Base-by-base conservation (phyloP, 352 stramenopile genomes). In the Globisporangium camurandrum region DNA sequence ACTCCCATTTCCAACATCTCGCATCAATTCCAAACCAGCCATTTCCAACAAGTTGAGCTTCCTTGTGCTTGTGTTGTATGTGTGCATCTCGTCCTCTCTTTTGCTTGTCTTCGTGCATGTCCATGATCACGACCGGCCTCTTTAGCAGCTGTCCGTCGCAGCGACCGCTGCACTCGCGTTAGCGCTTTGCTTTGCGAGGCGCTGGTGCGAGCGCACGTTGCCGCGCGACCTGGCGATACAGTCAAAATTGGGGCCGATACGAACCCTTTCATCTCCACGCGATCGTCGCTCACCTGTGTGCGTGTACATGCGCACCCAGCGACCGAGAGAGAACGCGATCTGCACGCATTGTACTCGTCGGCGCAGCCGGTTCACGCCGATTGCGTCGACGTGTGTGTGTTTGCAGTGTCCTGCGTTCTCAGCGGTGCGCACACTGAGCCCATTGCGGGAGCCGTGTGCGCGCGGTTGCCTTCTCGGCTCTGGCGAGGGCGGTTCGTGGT, bases 201-300 rank as follows among this genome's bases (percentile, higher is more conserved):
- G 17, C 16, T 10, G 17, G 14, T n/a, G 36, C 36, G 10, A 41
- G 36, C 36, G 36, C 36, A 41, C 23, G 36, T 41, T 41, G 36
- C 36, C 19, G 36, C 36, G 36, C 36, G n/a, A 41, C 17, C n/a
- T 73, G 56, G 48, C 72, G 76, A 62, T 57, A 59, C 61, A 82
- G 77, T 88, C 86, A 88, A 88, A 88, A 69, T 63, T 80, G 67
- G 71, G 77, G 77, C 77, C 46, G 23, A 88, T 33, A 88, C 49
- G 34, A 43, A 76, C 40, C 43, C 62, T 49, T 55, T 34, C n/a
- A n/a, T 34, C 45, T 54, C 51, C 56, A 57, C 33, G 52, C 42
- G 24, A 54, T 47, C 41, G 43, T 51, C 51, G 67, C 59, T 66
- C 63, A 31, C 20, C 16, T 28, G 23, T 33, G 66, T 38, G 37